Base-by-base conservation (phyloP, 345 rosid species). In the Microthlaspi erraticum region DNA sequence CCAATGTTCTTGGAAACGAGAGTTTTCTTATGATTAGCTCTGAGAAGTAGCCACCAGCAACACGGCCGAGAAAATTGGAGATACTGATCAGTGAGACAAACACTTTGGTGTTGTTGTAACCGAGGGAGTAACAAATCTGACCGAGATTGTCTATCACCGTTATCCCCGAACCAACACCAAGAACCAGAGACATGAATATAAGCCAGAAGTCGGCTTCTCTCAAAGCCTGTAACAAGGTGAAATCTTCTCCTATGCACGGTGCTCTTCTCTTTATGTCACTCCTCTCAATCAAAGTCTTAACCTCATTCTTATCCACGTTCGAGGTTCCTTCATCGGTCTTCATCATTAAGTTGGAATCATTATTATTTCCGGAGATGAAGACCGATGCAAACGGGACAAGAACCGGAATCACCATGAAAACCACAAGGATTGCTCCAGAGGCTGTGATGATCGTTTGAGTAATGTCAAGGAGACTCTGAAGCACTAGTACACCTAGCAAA, bases 31-130 rank as follows among this genome's bases (percentile, higher is more conserved):
- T 84, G 37, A 84, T 66, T 18, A 80, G 66, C 87, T 92, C 98
- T 3, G 98, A 89, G 67, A 92, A 88, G 88, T 85, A 89, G 13
- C 98, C 98, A 39, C 96, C 98, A 33, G 89, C 94, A 64, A 92
- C 88, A 4, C 92, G 92, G 44, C 98, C 98, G 2, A 89, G 94
- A 66, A 92, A 92, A 83, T 88, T 92, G 80, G 90, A 89, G 52
- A 92, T 88, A 77, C 98, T 92, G 63, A 88, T 79, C 85, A 92
- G 76, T 61, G 96, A 92, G 41, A 88, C 96, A 52, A 81, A 89
- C 53, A 92, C 75, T 66, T 82, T 80, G 14, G 87, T 70, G 71
- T 86, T 70, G 38, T 52, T 80, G 13, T 86, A 87, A 6, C 96
- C 96, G 0, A 89, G 74, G 18, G 94, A 89, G 67, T 78, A 79